Evolutionary conservation across 2,329 filamentous ascomycete genomes (phyloP), one percentile per base, ranked within the genome.

Genomic region (Cephalotrichum gorgonifer): DNA sequence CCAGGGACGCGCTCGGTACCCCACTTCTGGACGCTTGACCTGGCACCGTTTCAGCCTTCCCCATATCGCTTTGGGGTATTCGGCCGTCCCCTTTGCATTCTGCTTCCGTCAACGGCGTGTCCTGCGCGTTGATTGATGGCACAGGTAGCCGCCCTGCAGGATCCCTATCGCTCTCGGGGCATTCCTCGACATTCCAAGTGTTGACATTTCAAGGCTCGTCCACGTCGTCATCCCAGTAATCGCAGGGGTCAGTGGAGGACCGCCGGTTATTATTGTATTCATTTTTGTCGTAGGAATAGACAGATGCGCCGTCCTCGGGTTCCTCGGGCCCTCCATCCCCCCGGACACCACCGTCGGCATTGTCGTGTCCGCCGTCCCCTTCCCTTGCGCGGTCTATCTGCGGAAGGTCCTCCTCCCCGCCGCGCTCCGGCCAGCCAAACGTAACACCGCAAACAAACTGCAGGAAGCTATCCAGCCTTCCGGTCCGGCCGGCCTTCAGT

Each of bases 391-490:
- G 11, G 8, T 22, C 22, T 14, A 20, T 22, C 22, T 42, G n/a
- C 14, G 12, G 14, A 6, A 20, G 38, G n/a, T 42, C 38, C 11
- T 15, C 14, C 38, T n/a, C 5, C 14, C 31, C 33, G 33, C 31
- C 17, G 23, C 15, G 23, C 28, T 38, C 43, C 20, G 38, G 26
- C 50, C 43, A 51, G 26, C 28, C 30, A 8, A 43, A 47, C 6
- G 31, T 28, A 3, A 45, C 38, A 22, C 46, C 30, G 30, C 27
- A 53, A 6, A 50, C 25, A 14, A 50, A 28, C 35, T 53, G 47
- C n/a, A 50, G 17, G 23, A 54, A 49, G 43, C 45, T 54, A 31
- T 50, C 46, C 41, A 52, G 35, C 35, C 50, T 53, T 12, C 50
- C 50, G 22, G 52, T 53, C 22, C 43, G 47, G 23, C 28, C 44